These are phyloP conservation scores for Ziziphus jujuba DNA, from an alignment of 306 rosid genomes.

Conservation along the genomic window DNA sequence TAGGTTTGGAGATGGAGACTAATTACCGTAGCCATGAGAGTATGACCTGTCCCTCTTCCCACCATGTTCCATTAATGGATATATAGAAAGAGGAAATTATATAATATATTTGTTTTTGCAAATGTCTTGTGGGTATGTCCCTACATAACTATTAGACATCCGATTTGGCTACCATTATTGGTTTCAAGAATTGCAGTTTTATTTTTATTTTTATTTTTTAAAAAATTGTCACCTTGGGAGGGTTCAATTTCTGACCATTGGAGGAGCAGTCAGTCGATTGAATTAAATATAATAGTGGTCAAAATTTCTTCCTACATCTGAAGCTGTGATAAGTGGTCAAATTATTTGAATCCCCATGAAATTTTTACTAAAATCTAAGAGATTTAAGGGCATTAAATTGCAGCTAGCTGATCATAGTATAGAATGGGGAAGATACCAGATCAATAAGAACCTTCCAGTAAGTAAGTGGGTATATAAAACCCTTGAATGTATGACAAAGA, in stretches of 20 bases:
- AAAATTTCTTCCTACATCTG: conserved; percentile 12
- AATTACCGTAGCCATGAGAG: conserved; percentile 1
- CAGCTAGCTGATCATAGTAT: neutral
- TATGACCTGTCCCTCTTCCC: conserved; percentile 12
- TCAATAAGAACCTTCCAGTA: no score
- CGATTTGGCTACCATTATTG: conserved; percentile 14
- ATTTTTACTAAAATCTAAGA: conserved; percentile 25
- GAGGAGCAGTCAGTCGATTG: conserved; percentile 5
- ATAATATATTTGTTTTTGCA: neutral
- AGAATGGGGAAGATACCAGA: neutral
- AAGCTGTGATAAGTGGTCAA: conserved; percentile 35
- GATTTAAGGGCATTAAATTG: neutral
- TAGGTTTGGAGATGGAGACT: neutral
- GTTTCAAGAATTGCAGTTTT: conserved; percentile 11
- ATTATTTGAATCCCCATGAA: conserved; percentile 46
- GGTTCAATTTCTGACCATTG: conserved; percentile 36
- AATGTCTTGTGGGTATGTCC: conserved; percentile 18
- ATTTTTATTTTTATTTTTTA: neutral
- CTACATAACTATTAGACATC: conserved; percentile 9
- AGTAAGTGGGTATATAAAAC: no score
- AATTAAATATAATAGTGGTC: neutral
- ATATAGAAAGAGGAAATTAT: neutral
- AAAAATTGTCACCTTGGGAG: conserved; percentile 25
- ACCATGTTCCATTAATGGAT: conserved; percentile 14
- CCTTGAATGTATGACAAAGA: no score